Evolutionary conservation across 352 stramenopile species (phyloP), one percentile per base, ranked within the genome.

Genomic region (Phytopythium helicoides): DNA sequence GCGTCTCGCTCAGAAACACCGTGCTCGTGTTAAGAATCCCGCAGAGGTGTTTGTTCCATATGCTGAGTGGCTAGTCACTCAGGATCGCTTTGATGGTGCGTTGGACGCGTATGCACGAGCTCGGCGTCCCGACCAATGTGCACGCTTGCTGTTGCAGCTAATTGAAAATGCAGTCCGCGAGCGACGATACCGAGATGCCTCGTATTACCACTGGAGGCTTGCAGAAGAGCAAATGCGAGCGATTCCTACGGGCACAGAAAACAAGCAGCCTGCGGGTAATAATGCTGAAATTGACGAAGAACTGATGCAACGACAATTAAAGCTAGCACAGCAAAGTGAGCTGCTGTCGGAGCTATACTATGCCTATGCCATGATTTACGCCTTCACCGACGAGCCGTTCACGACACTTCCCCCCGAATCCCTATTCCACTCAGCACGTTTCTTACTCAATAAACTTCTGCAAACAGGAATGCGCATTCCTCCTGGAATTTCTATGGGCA

Each of bases 361-460:
- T 54, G 91, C 92, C 6, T 98, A 98, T 67, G 67, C 88, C 26
- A 80, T 89, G 77, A 79, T 98, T 26, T 96, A 95, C 57, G 71
- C 76, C 3, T 98, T 94, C 77, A 98, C 93, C 1, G 89, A 96
- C 28, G 93, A 98, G 55, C 95, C 95, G 9, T 98, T 98, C 68
- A 98, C 89, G 31, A 95, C 71, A 15, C 64, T 97, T 28, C 71
- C 94, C 42, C 88, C 95, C 0, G 90, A 98, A 52, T 71, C 92
- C 31, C 70, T 98, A 15, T 97, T 98, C 47, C 87, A 98, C 55
- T 86, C 89, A 16, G 89, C 92, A 26, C 73, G 82, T 5, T 98
- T 97, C 37, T 66, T 98, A 22, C 70, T 98, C 31, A 98, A 98
- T 67, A 85, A 80, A 31, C 59, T 98, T 9, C 50, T 68, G 2